phyloP scores from a whole-genome alignment of 169 alveolate genomes.

The Fabrea salina region DNA sequence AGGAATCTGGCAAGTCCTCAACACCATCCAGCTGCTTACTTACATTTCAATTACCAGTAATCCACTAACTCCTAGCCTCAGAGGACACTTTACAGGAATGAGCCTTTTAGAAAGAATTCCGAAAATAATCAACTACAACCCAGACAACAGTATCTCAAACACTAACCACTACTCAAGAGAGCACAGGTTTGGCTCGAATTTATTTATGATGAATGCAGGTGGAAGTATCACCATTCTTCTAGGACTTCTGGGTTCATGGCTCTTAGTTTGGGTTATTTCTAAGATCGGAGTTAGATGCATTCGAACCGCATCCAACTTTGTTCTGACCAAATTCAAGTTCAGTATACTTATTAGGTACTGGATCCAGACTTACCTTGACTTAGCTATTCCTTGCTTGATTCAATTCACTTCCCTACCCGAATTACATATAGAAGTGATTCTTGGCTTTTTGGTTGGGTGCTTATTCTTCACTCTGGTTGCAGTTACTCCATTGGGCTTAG shows the following conservation, averaged over 20 bases:
- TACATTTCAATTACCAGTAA: not conserved
- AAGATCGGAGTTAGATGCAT: not conserved
- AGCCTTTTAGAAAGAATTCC: not conserved
- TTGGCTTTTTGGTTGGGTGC: too few relatives aligned
- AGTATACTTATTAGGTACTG: slow-evolving; percentile 10
- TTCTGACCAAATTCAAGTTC: not conserved
- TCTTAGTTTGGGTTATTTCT: not conserved
- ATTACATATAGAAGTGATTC: too few relatives aligned
- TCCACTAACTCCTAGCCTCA: not conserved
- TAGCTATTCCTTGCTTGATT: not conserved
- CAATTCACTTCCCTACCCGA: not conserved
- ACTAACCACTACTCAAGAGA: not conserved
- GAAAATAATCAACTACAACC: not conserved
- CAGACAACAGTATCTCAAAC: not conserved
- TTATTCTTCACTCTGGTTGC: not conserved
- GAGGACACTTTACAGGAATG: not conserved
- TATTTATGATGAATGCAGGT: not conserved
- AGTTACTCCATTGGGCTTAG: not conserved
- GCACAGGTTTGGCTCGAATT: not conserved
- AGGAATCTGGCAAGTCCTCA: not conserved
- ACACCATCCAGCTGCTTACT: slow-evolving; percentile 7
- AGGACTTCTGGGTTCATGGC: not conserved
- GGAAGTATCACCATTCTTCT: not conserved
- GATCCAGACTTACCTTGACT: not conserved
- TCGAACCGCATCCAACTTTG: too few relatives aligned